Evolutionary conservation across 345 rosid species (phyloP), one percentile per base, ranked within the genome.

Genomic region (Cardiospermum halicacabum): DNA sequence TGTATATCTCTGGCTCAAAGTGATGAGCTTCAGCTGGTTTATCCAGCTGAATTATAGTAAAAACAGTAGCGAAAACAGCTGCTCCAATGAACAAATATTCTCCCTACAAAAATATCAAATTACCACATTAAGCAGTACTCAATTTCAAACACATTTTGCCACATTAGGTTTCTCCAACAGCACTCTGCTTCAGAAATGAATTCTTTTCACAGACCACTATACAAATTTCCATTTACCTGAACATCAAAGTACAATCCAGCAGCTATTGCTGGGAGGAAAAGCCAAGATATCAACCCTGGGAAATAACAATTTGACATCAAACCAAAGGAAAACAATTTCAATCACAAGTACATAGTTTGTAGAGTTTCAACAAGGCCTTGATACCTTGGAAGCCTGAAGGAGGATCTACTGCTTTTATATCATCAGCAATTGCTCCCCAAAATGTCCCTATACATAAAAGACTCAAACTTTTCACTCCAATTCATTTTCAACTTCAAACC

Each of bases 1-100:
- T 83, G 80, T 88, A 88, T 54, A 93, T 90, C 76, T 90, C 94
- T 15, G 98, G 97, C 72, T 90, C 97, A 47, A 93, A 93, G 78
- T 93, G 87, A 72, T 88, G 94, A 50, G 96, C 94, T 78, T 86
- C 22, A 69, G 86, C 98, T 2, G 97, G 98, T 69, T 93, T 93
- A 65, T 85, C 92, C 92, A 93, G 81, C 87, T 93, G 91, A 59
- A 88, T 88, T 62, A 90, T 67, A 66, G 84, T 75, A 57, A 90
- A 90, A 37, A 90, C 68, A 1, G 82, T 51, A 4, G 84, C 82
- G 60, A 88, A 93, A 43, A 88, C 54, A 1, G 78, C 97, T 4
- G 96, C 98, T 60, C 91, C 96, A 24, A 88, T 84, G 81, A 65
- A 90, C 80, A 90, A 56, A 74, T 85, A 90, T 77, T 90, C 94